These are phyloP conservation scores for Inga laurina DNA, from an alignment of 306 rosid genomes.

Conservation along the genomic window DNA sequence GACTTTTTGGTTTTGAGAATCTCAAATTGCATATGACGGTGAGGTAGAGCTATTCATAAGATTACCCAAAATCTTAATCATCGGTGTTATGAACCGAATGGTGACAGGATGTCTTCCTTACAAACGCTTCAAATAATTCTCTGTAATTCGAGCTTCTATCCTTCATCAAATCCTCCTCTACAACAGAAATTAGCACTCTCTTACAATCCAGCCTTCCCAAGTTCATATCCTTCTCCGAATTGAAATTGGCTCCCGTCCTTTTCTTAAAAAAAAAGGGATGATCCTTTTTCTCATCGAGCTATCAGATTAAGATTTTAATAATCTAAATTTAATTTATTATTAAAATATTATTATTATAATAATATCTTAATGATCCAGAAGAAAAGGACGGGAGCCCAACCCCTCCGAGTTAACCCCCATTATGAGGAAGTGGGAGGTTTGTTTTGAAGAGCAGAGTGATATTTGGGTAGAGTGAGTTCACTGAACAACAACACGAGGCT, in stretches of 20 bases:
- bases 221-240: constrained; percentile 62
- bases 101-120: constrained; percentile 62
- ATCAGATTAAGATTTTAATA: no score
- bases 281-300: no score
- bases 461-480: no score
- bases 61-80: constrained; percentile 12
- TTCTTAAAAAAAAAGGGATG: no score
- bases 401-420: background rate
- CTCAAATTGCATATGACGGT: background rate
- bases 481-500: no score
- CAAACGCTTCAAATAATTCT: constrained; percentile 71
- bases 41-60: background rate
- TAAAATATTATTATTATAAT: no score
- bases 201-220: constrained; percentile 44
- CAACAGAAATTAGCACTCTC: constrained; percentile 65
- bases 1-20: background rate
- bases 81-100: constrained; percentile 31
- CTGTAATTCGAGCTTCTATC: constrained; percentile 52
- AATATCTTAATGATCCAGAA: no score
- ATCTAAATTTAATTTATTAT: no score
- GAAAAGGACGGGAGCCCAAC: no score
- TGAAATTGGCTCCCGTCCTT: background rate
- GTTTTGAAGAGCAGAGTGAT: no score
- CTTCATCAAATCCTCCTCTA: constrained; percentile 58
- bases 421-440: background rate